Base-by-base conservation (phyloP, 2,329 filamentous ascomycete genomes). In the Neurospora sp. region DNA sequence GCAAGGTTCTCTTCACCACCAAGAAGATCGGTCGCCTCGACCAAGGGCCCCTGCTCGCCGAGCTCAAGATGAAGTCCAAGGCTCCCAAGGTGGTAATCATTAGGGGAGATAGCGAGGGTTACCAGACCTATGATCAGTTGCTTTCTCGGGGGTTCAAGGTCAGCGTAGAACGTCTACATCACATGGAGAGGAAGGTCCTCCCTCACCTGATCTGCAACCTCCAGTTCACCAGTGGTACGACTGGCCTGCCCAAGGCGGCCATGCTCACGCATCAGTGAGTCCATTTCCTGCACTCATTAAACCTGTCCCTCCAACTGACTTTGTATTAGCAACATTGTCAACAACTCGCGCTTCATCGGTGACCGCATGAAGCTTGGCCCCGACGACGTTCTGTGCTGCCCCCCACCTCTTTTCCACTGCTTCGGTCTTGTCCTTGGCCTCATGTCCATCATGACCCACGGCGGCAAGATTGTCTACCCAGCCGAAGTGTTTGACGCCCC, bases 351-450 rank as follows among this genome's bases (percentile, higher is more conserved):
- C 38, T 91, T 91, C 80, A 90, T 91, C 67, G 91, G 91, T 69
- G 90, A 93, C 78, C 86, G 91, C 62, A 91, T 93, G 90, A 84
- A 86, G 6, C 84, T 95, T 17, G 89, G 87, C 0, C 80, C 86
- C 2, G 81, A 84, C 66, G 91, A 94, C 76, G 82, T 90, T 8
- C 84, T 96, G 11, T 95, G 92, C 82, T 96, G 92, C 78, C 92
- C 92, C 3, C 92, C 92, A 0, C 92, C 93, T 0, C 84, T 96
- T 3, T 96, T 96, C 83, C 93, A 96, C 82, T 95, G 91, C 82
- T 95, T 95, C 77, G 92, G 92, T 1, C 86, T 95, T 8, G 91
- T 94, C 0, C 86, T 93, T 3, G 92, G 92, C 9, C 84, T 94
- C 66, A 85, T 94, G 69, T 89, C 91, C 1, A 84, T 88, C 62